phyloP scores from a whole-genome alignment of 2,329 filamentous ascomycete species.

The Raffaelea ambrosiae region DNA sequence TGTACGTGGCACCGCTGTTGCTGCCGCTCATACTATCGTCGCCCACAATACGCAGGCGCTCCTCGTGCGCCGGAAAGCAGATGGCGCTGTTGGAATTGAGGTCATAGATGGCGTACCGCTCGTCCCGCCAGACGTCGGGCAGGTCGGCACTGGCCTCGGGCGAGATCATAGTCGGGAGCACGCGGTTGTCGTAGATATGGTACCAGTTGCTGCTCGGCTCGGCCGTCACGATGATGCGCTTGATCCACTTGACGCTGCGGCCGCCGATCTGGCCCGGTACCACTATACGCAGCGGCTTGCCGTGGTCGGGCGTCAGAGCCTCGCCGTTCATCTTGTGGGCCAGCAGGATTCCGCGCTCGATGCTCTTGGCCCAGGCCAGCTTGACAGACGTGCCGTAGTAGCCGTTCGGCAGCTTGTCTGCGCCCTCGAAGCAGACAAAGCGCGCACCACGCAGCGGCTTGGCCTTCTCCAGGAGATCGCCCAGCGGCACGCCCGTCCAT shows the following conservation, averaged over 20 bases:
- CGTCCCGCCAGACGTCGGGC: slow-evolving; percentile 75
- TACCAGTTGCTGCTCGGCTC: slow-evolving; percentile 88
- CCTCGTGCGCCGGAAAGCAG: slow-evolving; percentile 71
- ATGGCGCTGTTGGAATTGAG: slow-evolving; percentile 80
- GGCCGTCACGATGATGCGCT: slow-evolving; percentile 67
- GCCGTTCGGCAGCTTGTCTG: slow-evolving; percentile 80
- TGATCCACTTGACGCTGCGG: slow-evolving; percentile 89
- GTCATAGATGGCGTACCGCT: slow-evolving; percentile 88
- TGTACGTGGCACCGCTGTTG: slow-evolving; percentile 40
- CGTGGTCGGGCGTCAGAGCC: slow-evolving; percentile 71
- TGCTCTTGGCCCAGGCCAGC: slow-evolving; percentile 80
- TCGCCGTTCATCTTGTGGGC: slow-evolving; percentile 90
- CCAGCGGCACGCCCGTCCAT: slow-evolving; percentile 75
- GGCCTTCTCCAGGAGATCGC: slow-evolving; percentile 60
- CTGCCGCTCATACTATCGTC: slow-evolving; percentile 18
- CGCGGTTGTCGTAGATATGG: slow-evolving; percentile 87
- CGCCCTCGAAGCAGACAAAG: slow-evolving; percentile 87
- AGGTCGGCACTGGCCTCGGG: slow-evolving; percentile 71
- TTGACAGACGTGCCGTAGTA: slow-evolving; percentile 84
- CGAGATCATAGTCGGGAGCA: slow-evolving; percentile 77
- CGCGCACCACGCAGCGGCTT: slow-evolving; percentile 60
- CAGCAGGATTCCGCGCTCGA: slow-evolving; percentile 75
- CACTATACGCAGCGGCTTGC: slow-evolving; percentile 71
- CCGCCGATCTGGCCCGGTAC: slow-evolving; percentile 90
- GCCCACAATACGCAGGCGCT: slow-evolving; percentile 45